These are phyloP conservation scores for Lactarius akahatsu DNA, from an alignment of 768 basidiomycete genomes.

Conservation along the genomic window DNA sequence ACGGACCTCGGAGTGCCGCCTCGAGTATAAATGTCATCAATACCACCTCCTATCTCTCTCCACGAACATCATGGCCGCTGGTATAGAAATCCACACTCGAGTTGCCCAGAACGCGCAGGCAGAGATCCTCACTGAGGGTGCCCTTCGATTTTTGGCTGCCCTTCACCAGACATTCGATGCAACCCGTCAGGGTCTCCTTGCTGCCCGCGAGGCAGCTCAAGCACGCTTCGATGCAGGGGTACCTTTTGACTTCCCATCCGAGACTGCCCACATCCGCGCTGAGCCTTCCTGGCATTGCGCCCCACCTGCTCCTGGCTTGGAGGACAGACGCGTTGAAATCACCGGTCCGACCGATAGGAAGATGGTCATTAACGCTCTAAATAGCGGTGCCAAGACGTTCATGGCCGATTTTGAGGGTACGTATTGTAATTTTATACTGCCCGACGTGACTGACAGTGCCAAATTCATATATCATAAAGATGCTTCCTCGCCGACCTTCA, in stretches of 20 bases:
- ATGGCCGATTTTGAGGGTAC: conserved; percentile 99
- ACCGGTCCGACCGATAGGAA: conserved; percentile 98
- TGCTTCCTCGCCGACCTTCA: conserved; percentile 90
- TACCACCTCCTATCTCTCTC: conserved; percentile 24
- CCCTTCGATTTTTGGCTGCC: conserved; percentile 84
- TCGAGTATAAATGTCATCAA: conserved; percentile 36
- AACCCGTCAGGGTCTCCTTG: conserved; percentile 80
- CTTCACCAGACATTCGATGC: conserved; percentile 94
- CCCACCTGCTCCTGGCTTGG: conserved; percentile 87
- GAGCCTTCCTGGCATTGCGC: conserved; percentile 92
- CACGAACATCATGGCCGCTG: conserved; percentile 49
- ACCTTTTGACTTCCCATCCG: conserved; percentile 79
- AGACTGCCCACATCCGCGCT: conserved; percentile 86
- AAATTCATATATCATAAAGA: conserved; percentile 52
- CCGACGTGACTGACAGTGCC: conserved; percentile 25
- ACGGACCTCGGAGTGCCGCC: conserved; percentile 45
- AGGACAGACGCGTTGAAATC: conserved; percentile 95
- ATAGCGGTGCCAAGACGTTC: conserved; percentile 95
- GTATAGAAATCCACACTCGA: conserved; percentile 64
- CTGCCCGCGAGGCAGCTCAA: conserved; percentile 76
- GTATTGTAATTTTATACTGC: conserved; percentile 27
- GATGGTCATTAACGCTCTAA: conserved; percentile 98
- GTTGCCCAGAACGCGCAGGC: conserved; percentile 64
- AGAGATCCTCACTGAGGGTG: conserved; percentile 81
- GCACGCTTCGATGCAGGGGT: conserved; percentile 76